Conservation (phyloP, 495 filamentous ascomycete genomes). For the Sordaria brevicollis region DNA sequence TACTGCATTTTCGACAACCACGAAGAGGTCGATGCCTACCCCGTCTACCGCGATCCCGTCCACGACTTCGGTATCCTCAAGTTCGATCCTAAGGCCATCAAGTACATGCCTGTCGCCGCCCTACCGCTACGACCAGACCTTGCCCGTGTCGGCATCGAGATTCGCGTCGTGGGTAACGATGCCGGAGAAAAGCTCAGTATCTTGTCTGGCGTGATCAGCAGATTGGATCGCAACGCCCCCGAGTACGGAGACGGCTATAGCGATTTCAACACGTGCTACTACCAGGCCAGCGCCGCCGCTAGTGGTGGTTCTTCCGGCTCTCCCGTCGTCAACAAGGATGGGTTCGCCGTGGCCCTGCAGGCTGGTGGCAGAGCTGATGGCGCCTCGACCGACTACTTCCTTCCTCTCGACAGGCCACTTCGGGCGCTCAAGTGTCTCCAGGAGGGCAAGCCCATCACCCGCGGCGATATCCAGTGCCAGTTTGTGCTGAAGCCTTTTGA, state of each 20-base stretch:
- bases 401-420: constrained; percentile 81
- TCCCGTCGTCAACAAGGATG: constrained; percentile 94
- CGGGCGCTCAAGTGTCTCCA: constrained; percentile 81
- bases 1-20: constrained; percentile 98
- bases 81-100: constrained; percentile 90
- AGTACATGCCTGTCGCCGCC: constrained; percentile 83
- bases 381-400: constrained; percentile 95
- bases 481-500: constrained; percentile 97
- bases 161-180: constrained; percentile 96
- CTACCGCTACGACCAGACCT: constrained; percentile 79
- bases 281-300: constrained; percentile 92
- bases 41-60: constrained; percentile 97
- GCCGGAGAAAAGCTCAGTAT: constrained; percentile 98
- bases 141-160: constrained; percentile 82
- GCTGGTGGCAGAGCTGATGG: constrained; percentile 89
- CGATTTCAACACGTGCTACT: constrained; percentile 99
- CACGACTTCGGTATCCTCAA: constrained; percentile 97
- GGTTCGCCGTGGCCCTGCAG: constrained; percentile 85
- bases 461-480: constrained; percentile 96
- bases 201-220: constrained; percentile 91
- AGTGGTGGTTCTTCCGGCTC: constrained; percentile 94
- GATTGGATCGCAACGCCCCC: constrained; percentile 89
- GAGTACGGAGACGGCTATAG: constrained; percentile 98
- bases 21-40: constrained; percentile 90
- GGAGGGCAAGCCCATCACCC: constrained; percentile 57